phyloP scores from a whole-genome alignment of 495 filamentous ascomycete genomes.

The Umbilicaria muhlenbergii region DNA sequence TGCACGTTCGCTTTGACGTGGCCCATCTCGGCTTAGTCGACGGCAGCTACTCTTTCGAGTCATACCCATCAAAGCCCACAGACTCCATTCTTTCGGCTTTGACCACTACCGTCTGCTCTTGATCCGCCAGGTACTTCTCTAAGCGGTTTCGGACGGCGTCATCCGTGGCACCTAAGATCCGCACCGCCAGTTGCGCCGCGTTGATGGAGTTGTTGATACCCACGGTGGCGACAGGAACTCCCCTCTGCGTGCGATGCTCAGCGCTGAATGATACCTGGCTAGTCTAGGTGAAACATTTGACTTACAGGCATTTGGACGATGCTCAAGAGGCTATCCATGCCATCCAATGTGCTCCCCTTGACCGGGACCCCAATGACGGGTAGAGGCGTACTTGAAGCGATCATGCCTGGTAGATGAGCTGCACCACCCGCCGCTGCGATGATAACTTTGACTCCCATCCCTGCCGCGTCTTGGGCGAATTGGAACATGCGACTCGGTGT shows the following conservation, averaged over 20 bases:
- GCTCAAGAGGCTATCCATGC: slow-evolving; percentile 74
- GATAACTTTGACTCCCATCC: slow-evolving; percentile 66
- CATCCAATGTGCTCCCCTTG: slow-evolving; percentile 72
- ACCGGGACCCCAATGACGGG: slow-evolving; percentile 91
- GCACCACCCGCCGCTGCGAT: slow-evolving; percentile 92
- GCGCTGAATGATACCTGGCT: neutral
- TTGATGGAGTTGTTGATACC: slow-evolving; percentile 91
- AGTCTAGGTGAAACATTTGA: slow-evolving; percentile 14
- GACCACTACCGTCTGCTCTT: slow-evolving; percentile 7
- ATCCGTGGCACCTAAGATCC: slow-evolving; percentile 63
- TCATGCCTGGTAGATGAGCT: slow-evolving; percentile 86
- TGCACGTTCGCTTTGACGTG: slow-evolving; percentile 6
- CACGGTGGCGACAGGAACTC: slow-evolving; percentile 75
- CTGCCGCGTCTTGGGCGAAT: slow-evolving; percentile 53
- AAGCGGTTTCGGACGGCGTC: slow-evolving; percentile 5
- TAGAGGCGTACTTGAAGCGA: slow-evolving; percentile 67
- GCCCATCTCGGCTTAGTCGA: neutral
- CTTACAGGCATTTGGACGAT: slow-evolving; percentile 86
- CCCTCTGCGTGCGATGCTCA: slow-evolving; percentile 24
- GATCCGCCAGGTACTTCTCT: slow-evolving; percentile 10
- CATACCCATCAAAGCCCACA: slow-evolving; percentile 5
- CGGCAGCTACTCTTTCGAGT: neutral
- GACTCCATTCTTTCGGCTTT: slow-evolving; percentile 8
- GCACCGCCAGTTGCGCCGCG: slow-evolving; percentile 73
- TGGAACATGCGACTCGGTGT: slow-evolving; percentile 71